Percentiles rank a stretch among this genome's conserved stretches.
phyloP scores from a whole-genome alignment of 768 basidiomycete species.

The Phanerochaete carnosa region DNA sequence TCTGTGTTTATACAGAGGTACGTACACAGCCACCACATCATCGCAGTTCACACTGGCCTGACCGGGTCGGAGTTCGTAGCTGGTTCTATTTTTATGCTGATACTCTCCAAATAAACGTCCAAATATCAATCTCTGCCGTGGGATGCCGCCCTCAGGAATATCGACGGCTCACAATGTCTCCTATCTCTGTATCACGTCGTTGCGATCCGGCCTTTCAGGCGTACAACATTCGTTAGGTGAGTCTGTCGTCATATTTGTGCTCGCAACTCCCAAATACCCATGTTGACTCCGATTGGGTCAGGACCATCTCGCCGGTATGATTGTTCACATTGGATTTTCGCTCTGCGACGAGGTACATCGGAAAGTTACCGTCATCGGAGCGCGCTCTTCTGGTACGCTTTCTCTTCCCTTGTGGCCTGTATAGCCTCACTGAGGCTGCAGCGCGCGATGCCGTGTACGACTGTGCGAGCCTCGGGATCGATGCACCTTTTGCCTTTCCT shows the following conservation, averaged over 20 bases:
- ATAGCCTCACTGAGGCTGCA: neutral
- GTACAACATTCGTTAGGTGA: neutral
- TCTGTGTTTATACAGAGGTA: neutral
- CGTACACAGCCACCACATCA: neutral
- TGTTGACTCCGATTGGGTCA: constrained; percentile 15
- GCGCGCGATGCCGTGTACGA: constrained; percentile 51
- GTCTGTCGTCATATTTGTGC: neutral
- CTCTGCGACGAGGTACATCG: constrained; percentile 48
- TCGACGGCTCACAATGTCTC: constrained; percentile 29
- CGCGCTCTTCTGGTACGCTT: neutral
- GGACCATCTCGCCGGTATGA: constrained; percentile 59
- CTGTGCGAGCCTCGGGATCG: constrained; percentile 41
- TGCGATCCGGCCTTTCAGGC: constrained; percentile 19
- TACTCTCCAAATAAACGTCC: constrained; percentile 57
- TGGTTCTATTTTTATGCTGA: constrained; percentile 65
- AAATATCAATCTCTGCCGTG: constrained; percentile 47
- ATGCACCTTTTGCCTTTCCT: constrained; percentile 26
- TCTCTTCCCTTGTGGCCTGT: neutral
- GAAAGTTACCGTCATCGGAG: constrained; percentile 66
- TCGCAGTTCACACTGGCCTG: neutral
- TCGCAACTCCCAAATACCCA: too few species aligned
- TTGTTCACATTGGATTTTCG: constrained; percentile 56
- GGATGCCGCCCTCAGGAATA: constrained; percentile 27
- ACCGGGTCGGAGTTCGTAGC: constrained; percentile 46
- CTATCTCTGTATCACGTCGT: constrained; percentile 31